These are phyloP conservation scores for Quercus wislizeni DNA, from an alignment of 306 rosid genomes.

Conservation along the genomic window DNA sequence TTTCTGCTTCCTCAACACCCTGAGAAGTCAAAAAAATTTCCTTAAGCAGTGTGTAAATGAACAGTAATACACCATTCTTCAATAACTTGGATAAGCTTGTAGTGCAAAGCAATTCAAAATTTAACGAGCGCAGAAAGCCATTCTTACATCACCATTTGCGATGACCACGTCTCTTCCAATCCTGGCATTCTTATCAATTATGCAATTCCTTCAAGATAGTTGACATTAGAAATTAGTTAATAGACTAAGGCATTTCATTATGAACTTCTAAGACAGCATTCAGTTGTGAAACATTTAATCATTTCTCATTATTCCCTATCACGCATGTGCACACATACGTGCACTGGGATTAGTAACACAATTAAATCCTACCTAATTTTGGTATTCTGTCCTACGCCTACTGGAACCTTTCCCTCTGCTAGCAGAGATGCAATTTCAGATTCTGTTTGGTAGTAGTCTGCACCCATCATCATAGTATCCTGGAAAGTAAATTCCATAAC, in stretches of 20 bases:
- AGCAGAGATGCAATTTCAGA: slow-evolving; percentile 76
- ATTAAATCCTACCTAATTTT: slow-evolving; percentile 64
- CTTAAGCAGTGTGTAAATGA: slow-evolving; percentile 9
- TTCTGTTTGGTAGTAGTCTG: slow-evolving; percentile 97
- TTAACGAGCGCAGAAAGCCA: not conserved
- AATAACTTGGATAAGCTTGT: not conserved
- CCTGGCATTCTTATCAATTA: slow-evolving; percentile 95
- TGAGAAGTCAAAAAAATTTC: slow-evolving; percentile 33
- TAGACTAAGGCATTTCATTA: not conserved
- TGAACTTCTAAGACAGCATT: not conserved
- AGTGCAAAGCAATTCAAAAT: not conserved
- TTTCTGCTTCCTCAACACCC: slow-evolving; percentile 92
- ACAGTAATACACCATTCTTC: not conserved
- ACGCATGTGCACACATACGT: too few relatives aligned
- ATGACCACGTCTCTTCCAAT: slow-evolving; percentile 84
- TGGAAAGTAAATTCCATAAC: slow-evolving; percentile 33
- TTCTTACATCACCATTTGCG: slow-evolving; percentile 70
- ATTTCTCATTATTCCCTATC: not conserved
- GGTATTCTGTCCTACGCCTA: slow-evolving; percentile 93
- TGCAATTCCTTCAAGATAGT: slow-evolving; percentile 64
- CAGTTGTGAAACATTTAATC: not conserved
- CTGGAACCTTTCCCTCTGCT: slow-evolving; percentile 86
- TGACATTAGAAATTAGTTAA: slow-evolving; percentile 14
- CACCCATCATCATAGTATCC: slow-evolving; percentile 99
- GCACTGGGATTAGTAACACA: not conserved